Percentiles rank a stretch among this genome's conserved stretches.
Evolutionary conservation across 2,329 filamentous ascomycete genomes (phyloP).

Genomic region (Didymella sp.): DNA sequence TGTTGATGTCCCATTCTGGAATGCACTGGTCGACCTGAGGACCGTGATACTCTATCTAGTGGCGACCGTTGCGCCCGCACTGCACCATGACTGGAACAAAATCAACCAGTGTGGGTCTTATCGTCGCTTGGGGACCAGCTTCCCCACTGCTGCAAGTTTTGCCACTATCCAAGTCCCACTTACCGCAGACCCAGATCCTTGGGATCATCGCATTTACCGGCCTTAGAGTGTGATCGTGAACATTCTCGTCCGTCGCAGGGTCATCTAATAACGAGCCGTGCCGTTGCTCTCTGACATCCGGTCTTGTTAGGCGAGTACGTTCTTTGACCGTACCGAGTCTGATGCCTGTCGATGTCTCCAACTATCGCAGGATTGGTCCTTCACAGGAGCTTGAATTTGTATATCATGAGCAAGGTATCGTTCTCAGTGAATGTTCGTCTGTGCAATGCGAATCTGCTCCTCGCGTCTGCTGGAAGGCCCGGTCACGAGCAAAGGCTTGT

Average conservation of each 20-base stretch:
- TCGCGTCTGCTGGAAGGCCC: background rate
- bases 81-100: constrained; percentile 12
- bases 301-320: background rate
- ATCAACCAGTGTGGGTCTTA: constrained; percentile 9
- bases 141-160: constrained; percentile 13
- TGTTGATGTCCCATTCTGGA: background rate
- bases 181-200: constrained; percentile 17
- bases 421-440: background rate
- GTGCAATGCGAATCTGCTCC: background rate
- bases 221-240: constrained; percentile 3
- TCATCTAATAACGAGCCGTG: constrained; percentile 11
- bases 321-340: background rate
- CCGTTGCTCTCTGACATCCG: constrained; percentile 7
- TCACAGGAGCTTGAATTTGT: background rate
- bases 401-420: background rate
- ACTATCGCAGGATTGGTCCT: background rate
- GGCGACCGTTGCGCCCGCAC: constrained; percentile 13
- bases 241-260: constrained; percentile 2
- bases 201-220: constrained; percentile 10
- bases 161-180: constrained; percentile 15
- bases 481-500: background rate
- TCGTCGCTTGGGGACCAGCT: constrained; percentile 16
- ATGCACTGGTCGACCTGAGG: constrained; percentile 10
- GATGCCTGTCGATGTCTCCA: background rate
- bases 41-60: constrained; percentile 9